A percentile compares a stretch with the other conserved stretches of the same genome.
These are phyloP conservation scores for Colletotrichum truncatum DNA, from an alignment of 2,329 filamentous ascomycete species.

Conservation along the genomic window DNA sequence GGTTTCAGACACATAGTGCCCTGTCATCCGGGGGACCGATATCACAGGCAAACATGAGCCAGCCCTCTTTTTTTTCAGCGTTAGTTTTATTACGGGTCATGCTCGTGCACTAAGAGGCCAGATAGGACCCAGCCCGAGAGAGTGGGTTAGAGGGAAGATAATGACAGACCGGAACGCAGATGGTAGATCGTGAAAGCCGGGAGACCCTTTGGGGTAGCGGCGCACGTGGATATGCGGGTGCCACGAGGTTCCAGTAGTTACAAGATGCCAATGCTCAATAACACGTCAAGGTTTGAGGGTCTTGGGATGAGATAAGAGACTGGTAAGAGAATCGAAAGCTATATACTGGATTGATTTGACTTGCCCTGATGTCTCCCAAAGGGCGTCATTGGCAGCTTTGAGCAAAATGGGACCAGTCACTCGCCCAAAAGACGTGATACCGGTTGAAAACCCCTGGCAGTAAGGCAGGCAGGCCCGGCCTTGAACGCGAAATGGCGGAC, in stretches of 20 bases:
- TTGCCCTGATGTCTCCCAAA: not conserved
- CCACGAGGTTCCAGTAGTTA: not conserved
- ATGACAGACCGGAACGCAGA: constrained; percentile 20
- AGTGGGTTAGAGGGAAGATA: constrained; percentile 15
- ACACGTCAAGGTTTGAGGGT: not conserved
- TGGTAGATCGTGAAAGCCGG: not conserved
- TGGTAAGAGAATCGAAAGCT: not conserved
- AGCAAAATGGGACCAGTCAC: not conserved
- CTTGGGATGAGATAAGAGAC: not conserved
- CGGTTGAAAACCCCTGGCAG: not conserved
- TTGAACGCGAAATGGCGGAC: not conserved
- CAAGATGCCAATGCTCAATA: too few species aligned
- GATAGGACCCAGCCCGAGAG: constrained; percentile 30
- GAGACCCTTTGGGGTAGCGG: constrained; percentile 3
- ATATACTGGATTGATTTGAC: not conserved
- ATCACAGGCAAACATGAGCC: constrained; percentile 1
- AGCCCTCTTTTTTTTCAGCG: constrained; percentile 7
- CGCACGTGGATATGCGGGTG: not conserved
- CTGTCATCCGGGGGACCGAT: constrained; percentile 12
- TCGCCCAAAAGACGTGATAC: not conserved
- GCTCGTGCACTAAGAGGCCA: not conserved
- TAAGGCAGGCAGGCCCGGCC: not conserved
- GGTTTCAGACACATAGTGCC: constrained; percentile 6
- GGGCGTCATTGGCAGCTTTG: not conserved
- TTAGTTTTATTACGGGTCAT: constrained; percentile 23